Evolutionary conservation across 768 basidiomycete species (phyloP), one percentile per base, ranked within the genome.

Genomic region (Cystobasidium onofrii): DNA sequence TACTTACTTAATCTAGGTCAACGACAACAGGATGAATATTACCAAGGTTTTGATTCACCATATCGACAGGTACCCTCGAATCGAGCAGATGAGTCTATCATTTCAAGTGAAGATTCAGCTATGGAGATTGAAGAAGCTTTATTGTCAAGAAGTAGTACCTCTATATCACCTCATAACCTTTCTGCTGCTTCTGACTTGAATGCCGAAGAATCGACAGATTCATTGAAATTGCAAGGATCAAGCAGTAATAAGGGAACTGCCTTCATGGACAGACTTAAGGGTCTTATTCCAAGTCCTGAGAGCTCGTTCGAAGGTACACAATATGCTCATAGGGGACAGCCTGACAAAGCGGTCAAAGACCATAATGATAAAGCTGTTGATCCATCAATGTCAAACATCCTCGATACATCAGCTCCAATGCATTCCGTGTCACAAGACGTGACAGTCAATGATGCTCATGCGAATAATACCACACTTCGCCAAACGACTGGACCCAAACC

Each of bases 81-180:
- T 50, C 12, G 46, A 50, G 46, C 4, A 20, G 46, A 50, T 17
- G 46, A 50, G 4, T 50, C 46, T 50, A 20, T 50, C 46, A 50
- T 50, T 12, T 50, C 57, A 27, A 34, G 57, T 13, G 57, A 60
- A 34, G 57, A 60, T 20, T 60, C 57, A 13, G 25, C 57, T 29
- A 34, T 29, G 29, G 57, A 60, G 27, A 34, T 71, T 36, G 69
- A 71, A 43, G 69, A 71, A 44, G 69, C 69, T 27, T 55, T 71
- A 27, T 23, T 71, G 9, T 71, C 69, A 23, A 36, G 69, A 52
- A 29, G 46, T 13, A 69, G 66, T 55, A 60, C n/a, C 17, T 23
- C 52, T n/a, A 52, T 55, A 31, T 57, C 65, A 9, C 65, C 65
- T 7, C 57, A 60, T 34, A 60, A 60, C 31, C 57, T 60, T 6